Conservation (phyloP, 2,329 filamentous ascomycete species). For the Amylocarpus encephaloides region DNA sequence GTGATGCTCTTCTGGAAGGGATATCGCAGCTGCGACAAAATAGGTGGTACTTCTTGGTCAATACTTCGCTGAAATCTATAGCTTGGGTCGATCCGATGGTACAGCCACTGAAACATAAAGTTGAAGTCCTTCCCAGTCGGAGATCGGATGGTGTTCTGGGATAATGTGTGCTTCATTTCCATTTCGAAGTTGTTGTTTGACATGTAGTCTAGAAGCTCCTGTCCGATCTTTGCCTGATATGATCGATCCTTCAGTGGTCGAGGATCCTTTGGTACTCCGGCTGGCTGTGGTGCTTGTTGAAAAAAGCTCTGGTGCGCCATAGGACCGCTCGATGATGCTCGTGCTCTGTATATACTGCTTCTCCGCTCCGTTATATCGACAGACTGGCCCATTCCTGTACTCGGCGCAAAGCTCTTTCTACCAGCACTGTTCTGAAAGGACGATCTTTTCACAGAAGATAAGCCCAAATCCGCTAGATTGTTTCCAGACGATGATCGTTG, state of each 20-base stretch:
- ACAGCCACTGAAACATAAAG: constrained; percentile 96
- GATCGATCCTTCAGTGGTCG: constrained; percentile 75
- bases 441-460: constrained; percentile 77
- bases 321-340: constrained; percentile 63
- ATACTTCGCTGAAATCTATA: constrained; percentile 93
- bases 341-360: constrained; percentile 74
- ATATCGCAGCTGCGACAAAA: constrained; percentile 89
- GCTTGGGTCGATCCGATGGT: constrained; percentile 88
- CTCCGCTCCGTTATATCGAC: constrained; percentile 51
- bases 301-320: constrained; percentile 88
- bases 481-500: constrained; percentile 76
- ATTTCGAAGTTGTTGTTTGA: constrained; percentile 93
- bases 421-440: constrained; percentile 64
- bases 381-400: constrained; percentile 20
- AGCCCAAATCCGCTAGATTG: constrained; percentile 71
- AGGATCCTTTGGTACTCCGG: constrained; percentile 79
- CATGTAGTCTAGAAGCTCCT: constrained; percentile 87
- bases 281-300: constrained; percentile 73
- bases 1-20: constrained; percentile 94
- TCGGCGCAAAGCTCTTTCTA: constrained; percentile 54
- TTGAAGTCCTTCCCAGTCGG: constrained; percentile 99
- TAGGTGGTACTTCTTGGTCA: constrained; percentile 86
- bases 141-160: constrained; percentile 82
- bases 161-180: constrained; percentile 93
- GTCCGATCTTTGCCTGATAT: constrained; percentile 75